Base-by-base conservation (phyloP, 148 eudicot species). In the Arbutus unedo region DNA sequence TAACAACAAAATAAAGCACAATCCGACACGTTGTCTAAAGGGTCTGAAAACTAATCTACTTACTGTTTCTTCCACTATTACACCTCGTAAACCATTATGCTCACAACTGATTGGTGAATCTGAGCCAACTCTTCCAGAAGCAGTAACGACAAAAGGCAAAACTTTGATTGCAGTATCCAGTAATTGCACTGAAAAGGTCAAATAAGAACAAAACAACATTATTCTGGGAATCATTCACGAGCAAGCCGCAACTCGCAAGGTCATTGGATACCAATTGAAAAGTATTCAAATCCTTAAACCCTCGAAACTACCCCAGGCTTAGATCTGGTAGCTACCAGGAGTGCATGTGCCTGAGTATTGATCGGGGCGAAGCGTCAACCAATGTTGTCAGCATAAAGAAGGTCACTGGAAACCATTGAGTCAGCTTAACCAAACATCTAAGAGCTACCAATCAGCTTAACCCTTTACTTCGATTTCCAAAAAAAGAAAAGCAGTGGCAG, bases 41-140 rank as follows among this genome's bases (percentile, higher is more conserved):
- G 6, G 62, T 38, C 68, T 59, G 43, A 62, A 83, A 31, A 78
- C 50, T 14, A 59, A 74, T 74, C 48, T 64, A 83, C 81, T 59
- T 90, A 97, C 99, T 85, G 94, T 94, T 87, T 93, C 93, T 88
- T 94, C 98, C 79, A 97, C 96, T 82, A 97, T 94, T 71, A 97
- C 99, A 80, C 93, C 98, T 78, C 94, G 92, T 85, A 94, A 78
- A 50, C 98, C 96, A 88, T 98, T 97, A 83, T 93, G 87, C 88
- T 94, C 93, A 77, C 98, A 97, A 71, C 86, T 93, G 60, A 94
- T 92, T 43, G 98, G 98, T 23, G 96, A 78, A 67, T 97, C 98
- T 16, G 99, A 91, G 57, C 97, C 94, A 85, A 94, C 99, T 89
- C 94, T 93, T 84, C 99, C 99, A 80, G 97, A 90, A 81, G 93